Percentiles rank a stretch among this genome's conserved stretches.
phyloP scores from a whole-genome alignment of 2,329 filamentous ascomycete species.

The Berkeleyomyces rouxiae region DNA sequence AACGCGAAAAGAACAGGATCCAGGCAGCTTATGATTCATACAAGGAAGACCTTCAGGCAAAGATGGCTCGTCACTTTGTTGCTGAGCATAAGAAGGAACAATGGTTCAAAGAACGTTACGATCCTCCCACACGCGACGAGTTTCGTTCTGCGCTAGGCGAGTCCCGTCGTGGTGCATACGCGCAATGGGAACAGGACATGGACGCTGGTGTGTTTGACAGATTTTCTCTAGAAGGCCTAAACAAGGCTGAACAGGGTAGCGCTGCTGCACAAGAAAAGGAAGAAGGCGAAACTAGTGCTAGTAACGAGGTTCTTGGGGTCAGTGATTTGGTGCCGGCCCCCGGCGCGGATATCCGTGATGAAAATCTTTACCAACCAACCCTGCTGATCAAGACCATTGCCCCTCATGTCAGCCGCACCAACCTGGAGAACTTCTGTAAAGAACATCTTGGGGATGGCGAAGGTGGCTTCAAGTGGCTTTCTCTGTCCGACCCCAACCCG shows the following conservation, averaged over 20 bases:
- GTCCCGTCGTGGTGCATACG: slow-evolving; percentile 62
- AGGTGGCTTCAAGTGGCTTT: slow-evolving; percentile 89
- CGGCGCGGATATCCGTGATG: slow-evolving; percentile 76
- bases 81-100: slow-evolving; percentile 86
- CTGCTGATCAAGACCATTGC: slow-evolving; percentile 96
- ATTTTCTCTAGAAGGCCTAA: slow-evolving; percentile 83
- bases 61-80: slow-evolving; percentile 81
- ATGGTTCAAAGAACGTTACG: slow-evolving; percentile 94
- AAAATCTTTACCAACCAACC: slow-evolving; percentile 75
- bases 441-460: slow-evolving; percentile 83
- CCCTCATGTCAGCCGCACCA: slow-evolving; percentile 83
- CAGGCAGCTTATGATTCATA: slow-evolving; percentile 52
- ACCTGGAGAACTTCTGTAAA: slow-evolving; percentile 86
- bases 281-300: slow-evolving; percentile 81
- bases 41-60: slow-evolving; percentile 51
- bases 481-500: slow-evolving; percentile 89
- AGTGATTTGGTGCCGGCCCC: slow-evolving; percentile 73
- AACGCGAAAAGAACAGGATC: slow-evolving; percentile 63
- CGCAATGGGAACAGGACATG: slow-evolving; percentile 78
- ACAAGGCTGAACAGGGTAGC: slow-evolving; percentile 78
- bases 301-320: slow-evolving; percentile 83
- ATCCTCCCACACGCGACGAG: slow-evolving; percentile 60
- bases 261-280: slow-evolving; percentile 83
- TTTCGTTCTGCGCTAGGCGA: slow-evolving; percentile 63
- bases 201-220: slow-evolving; percentile 79